Evolutionary conservation across 768 basidiomycete genomes (phyloP).

Genomic region (Boletus barrowsii): DNA sequence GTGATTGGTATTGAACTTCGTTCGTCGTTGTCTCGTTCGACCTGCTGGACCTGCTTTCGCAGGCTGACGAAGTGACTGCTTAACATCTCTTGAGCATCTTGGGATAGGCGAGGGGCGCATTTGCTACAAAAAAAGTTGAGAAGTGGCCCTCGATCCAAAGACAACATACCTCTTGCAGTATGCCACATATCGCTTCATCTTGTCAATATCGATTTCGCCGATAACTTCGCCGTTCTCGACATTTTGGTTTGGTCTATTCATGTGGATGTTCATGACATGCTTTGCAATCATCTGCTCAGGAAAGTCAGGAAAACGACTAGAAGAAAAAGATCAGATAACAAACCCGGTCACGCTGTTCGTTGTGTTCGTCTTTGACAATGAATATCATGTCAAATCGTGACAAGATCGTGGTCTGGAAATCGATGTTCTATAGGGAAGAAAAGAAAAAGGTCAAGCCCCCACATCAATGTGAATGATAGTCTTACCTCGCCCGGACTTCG

Average conservation of each 20-base stretch:
- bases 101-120: conserved; percentile 91
- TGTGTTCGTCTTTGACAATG: conserved; percentile 97
- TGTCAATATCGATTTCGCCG: conserved; percentile 93
- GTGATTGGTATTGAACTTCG: conserved; percentile 98
- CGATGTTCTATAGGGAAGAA: conserved; percentile 63
- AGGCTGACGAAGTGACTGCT: conserved; percentile 93
- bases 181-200: conserved; percentile 97
- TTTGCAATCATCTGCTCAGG: conserved; percentile 81
- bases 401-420: conserved; percentile 96
- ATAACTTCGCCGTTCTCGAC: conserved; percentile 59
- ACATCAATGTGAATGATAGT: background rate
- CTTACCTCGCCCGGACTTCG: conserved; percentile 89
- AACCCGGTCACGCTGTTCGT: conserved; percentile 88
- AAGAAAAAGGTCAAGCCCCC: background rate
- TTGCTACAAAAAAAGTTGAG: conserved; percentile 52
- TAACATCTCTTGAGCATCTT: conserved; percentile 94
- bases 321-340: conserved; percentile 19
- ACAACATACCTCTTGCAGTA: conserved; percentile 84
- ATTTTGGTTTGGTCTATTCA: conserved; percentile 79
- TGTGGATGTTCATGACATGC: conserved; percentile 98
- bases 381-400: conserved; percentile 99
- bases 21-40: conserved; percentile 96
- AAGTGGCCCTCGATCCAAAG: background rate
- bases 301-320: background rate
- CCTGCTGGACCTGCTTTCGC: conserved; percentile 90